Evolutionary conservation across 2,329 filamentous ascomycete genomes (phyloP), one percentile per base, ranked within the genome.

Genomic region (Pseudogymnoascus sp.): DNA sequence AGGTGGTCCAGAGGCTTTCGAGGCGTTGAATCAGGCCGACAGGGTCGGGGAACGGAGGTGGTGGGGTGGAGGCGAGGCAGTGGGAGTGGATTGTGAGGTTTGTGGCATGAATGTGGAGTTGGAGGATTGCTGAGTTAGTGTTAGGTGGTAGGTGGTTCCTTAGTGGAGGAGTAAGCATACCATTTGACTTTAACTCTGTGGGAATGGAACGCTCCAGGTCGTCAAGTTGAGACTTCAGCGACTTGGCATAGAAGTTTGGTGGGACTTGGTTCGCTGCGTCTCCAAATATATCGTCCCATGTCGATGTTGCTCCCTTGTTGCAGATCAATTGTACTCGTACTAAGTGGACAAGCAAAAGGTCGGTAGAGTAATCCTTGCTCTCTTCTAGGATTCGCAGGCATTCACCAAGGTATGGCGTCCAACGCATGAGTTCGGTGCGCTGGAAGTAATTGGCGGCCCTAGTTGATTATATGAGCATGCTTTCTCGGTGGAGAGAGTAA

Each of bases 341-440:
- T 38, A 56, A 46, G 9, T 59, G 33, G 26, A 63, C 53, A 6
- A 66, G 59, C 11, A 59, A 31, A 10, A 7, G 11, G 29, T 66
- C 65, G 5, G 63, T 66, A 3, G 38, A 11, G 46, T 61, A 65
- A 31, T 66, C 65, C 9, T 63, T 50, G 31, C 5, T 11, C 11
- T 61, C 42, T 21, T 66, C 31, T 1, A 66, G 13, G 19, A 56
- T 23, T 1, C 38, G 29, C 13, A 66, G 42, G 50, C 61, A 66
- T 42, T 66, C 65, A 10, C 63, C 56, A 21, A 65, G 37, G 33
- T 65, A 65, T 29, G 63, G 61, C 13, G 29, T 65, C 65, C 65
- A 66, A 4, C 56, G 44, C 63, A 66, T 63, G 15, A 56, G 26
- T 59, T 66, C 63, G 4, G 63, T 65, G 11, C 40, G 53, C 44